A percentile compares a stretch with the other conserved stretches of the same genome.
phyloP scores from a whole-genome alignment of 805 yeast species.

The Zygosaccharomyces kombuchaensis region DNA sequence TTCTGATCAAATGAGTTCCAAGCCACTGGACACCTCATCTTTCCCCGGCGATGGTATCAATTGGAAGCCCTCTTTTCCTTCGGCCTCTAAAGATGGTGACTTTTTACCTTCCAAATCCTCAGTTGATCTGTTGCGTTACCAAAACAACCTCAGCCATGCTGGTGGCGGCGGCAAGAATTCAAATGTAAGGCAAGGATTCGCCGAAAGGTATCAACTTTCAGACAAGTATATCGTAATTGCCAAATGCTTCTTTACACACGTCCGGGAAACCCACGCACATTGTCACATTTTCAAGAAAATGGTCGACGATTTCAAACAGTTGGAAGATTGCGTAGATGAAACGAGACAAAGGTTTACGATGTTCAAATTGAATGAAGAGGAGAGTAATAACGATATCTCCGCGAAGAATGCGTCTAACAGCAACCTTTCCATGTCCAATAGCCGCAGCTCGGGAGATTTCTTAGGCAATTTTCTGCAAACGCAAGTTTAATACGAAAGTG shows the following conservation, averaged over 20 bases:
- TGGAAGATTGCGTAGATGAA: slow-evolving; percentile 20
- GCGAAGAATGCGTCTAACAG: neutral
- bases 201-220: slow-evolving; percentile 29
- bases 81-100: neutral
- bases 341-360: neutral
- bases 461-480: slow-evolving; percentile 8
- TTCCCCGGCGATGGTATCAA: neutral
- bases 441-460: slow-evolving; percentile 7
- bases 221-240: slow-evolving; percentile 28
- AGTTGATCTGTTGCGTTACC: slow-evolving; percentile 8
- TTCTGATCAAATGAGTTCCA: neutral
- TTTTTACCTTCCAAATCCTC: slow-evolving; percentile 13
- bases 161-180: neutral
- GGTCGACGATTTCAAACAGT: slow-evolving; percentile 21
- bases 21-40: slow-evolving; percentile 5
- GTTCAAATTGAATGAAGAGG: neutral
- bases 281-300: slow-evolving; percentile 29
- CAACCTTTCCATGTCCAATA: neutral
- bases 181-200: slow-evolving; percentile 24
- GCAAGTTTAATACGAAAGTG: neutral
- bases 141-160: neutral
- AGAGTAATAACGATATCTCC: neutral
- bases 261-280: slow-evolving; percentile 25
- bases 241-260: slow-evolving; percentile 24
- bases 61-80: neutral